Evolutionary conservation across 306 rosid genomes (phyloP).

Genomic region (Malus domestica): DNA sequence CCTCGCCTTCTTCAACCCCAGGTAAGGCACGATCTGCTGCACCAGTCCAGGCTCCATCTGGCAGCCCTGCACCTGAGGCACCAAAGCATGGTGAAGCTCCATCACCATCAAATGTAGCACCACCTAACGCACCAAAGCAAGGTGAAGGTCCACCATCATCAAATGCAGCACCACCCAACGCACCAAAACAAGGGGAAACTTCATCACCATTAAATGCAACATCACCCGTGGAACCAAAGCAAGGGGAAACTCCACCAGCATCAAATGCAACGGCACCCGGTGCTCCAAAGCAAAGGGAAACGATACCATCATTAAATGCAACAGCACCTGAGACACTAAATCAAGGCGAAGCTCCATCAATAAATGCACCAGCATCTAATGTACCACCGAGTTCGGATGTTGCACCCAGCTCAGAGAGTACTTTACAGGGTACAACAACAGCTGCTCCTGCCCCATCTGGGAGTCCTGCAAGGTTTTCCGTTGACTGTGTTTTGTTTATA

Average conservation of each 20-base stretch:
- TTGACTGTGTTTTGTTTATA: not conserved
- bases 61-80: not conserved
- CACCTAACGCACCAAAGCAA: too few species aligned
- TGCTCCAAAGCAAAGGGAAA: too few species aligned
- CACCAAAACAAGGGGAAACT: too few species aligned
- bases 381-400: not conserved
- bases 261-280: too few species aligned
- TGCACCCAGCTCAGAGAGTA: not conserved
- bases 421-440: not conserved
- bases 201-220: too few species aligned
- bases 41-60: not conserved
- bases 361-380: not conserved
- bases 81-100: not conserved
- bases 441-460: not conserved
- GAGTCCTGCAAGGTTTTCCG: not conserved
- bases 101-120: not conserved
- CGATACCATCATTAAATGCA: not conserved
- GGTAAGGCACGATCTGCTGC: not conserved
- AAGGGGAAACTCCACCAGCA: too few species aligned
- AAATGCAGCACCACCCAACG: not conserved
- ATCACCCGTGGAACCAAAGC: too few species aligned
- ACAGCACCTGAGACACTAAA: not conserved
- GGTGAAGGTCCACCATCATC: not conserved
- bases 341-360: not conserved
- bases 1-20: not conserved